Evolutionary conservation across 192 early-diverging fungal genomes (phyloP), one percentile per base, ranked within the genome.

Genomic region (Backusella sp.): DNA sequence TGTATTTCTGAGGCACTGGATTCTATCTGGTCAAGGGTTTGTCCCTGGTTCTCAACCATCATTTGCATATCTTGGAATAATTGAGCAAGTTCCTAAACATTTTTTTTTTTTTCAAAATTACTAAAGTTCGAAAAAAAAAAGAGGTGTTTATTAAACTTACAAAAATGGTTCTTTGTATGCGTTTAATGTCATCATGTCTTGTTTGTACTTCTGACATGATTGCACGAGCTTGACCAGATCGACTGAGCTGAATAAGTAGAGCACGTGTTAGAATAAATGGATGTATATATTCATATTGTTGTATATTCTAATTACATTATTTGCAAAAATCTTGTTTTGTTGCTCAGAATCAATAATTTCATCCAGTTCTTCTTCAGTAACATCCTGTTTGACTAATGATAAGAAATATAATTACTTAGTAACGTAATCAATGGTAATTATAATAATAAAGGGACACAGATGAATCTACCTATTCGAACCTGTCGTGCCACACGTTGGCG

Each of bases 41-140:
- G 88, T n/a, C 90, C 95, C 74, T 95, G 94, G 6, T 90, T 86
- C 37, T 87, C 86, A 11, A 96, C 93, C 26, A 95, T 80, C 23
- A 94, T 92, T 67, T 92, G 86, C 94, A 96, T 95, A 75, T 96
- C 95, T 68, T 92, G 88, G 73, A 95, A 96, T 66, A 96, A 83
- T 85, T 95, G 90, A 81, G 93, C 92, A 21, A 96, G 85, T 89
- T 96, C 95, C 89, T 93, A 81, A 26, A 41, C 15, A 65, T 26
- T 28, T 62, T 11, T 70, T n/a, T 8, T 12, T 9, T 70, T 21
- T 14, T 34, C 6, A 0, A 39, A 21, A 52, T 62, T 62, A 72
- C 42, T 35, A 72, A 23, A 17, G 19, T 56, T 56, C 35, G 30
- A 42, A 49, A 44, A 42, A 17, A 12, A 42, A 49, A 44, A 42